These are phyloP conservation scores for Plasmodium fragile DNA, from an alignment of 169 alveolate genomes.

Conservation along the genomic window DNA sequence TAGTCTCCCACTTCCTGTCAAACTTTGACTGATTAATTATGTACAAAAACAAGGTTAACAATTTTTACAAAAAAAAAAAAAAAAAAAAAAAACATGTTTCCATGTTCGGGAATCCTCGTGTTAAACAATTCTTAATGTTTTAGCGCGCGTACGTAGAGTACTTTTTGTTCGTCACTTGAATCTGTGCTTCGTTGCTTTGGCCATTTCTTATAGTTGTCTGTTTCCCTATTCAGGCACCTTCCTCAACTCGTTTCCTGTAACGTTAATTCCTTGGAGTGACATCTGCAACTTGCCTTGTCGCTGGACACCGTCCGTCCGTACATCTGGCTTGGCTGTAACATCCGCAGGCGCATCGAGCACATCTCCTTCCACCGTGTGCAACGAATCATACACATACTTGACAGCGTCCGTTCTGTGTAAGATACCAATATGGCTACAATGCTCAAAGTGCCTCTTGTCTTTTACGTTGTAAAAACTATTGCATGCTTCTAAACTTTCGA, in stretches of 20 bases:
- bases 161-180: not conserved
- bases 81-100: too few species aligned
- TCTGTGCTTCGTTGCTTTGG: not conserved
- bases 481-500: constrained; percentile 51
- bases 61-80: not conserved
- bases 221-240: not conserved
- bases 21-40: not conserved
- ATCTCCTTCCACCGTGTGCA: not conserved
- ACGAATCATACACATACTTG: constrained; percentile 17
- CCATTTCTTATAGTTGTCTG: not conserved
- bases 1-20: not conserved
- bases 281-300: not conserved
- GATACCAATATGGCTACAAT: constrained; percentile 21
- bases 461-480: constrained; percentile 6
- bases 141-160: not conserved
- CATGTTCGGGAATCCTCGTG: not conserved
- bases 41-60: not conserved
- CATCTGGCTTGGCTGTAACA: not conserved
- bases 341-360: not conserved
- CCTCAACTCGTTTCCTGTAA: not conserved
- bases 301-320: not conserved
- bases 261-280: not conserved
- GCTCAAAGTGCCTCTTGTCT: not conserved
- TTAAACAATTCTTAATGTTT: not conserved
- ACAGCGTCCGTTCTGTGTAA: not conserved